Conservation (phyloP, 352 stramenopile genomes). For the Lagenidium sp. region DNA sequence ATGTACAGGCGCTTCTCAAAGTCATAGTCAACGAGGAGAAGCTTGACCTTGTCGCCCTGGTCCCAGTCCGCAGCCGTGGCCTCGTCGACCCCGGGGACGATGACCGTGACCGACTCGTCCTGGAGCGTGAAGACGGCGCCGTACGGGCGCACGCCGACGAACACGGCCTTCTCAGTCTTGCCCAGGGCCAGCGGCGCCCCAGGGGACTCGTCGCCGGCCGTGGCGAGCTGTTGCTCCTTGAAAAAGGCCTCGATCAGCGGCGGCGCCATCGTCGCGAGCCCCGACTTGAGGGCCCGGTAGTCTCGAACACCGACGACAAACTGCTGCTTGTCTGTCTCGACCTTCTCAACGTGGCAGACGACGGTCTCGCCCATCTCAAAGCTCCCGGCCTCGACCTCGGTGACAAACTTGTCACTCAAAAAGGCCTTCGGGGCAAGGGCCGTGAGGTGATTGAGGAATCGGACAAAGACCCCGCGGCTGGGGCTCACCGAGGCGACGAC, state of each 20-base stretch:
- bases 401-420: constrained; percentile 67
- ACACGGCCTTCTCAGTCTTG: constrained; percentile 75
- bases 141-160: constrained; percentile 78
- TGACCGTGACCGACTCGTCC: constrained; percentile 53
- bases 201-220: no score
- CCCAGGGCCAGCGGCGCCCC: constrained; percentile 33
- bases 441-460: constrained; percentile 84
- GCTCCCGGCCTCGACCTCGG: constrained; percentile 51
- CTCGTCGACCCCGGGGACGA: constrained; percentile 40
- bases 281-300: constrained; percentile 18
- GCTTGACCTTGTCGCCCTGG: constrained; percentile 59
- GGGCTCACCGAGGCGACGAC: constrained; percentile 74
- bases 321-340: constrained; percentile 67
- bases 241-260: constrained; percentile 50
- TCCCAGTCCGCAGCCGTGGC: constrained; percentile 24
- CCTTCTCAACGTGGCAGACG: constrained; percentile 67
- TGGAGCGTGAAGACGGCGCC: constrained; percentile 78
- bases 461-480: constrained; percentile 78
- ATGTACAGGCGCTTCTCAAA: constrained; percentile 83
- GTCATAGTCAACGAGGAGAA: constrained; percentile 80
- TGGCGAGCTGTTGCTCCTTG: constrained; percentile 17
- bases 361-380: constrained; percentile 87
- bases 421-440: constrained; percentile 72
- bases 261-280: constrained; percentile 14
- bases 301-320: constrained; percentile 72